A percentile compares a stretch with the other conserved stretches of the same genome.
Conservation (phyloP, 2,329 filamentous ascomycete species). For the Colletotrichum gloeosporioides region DNA sequence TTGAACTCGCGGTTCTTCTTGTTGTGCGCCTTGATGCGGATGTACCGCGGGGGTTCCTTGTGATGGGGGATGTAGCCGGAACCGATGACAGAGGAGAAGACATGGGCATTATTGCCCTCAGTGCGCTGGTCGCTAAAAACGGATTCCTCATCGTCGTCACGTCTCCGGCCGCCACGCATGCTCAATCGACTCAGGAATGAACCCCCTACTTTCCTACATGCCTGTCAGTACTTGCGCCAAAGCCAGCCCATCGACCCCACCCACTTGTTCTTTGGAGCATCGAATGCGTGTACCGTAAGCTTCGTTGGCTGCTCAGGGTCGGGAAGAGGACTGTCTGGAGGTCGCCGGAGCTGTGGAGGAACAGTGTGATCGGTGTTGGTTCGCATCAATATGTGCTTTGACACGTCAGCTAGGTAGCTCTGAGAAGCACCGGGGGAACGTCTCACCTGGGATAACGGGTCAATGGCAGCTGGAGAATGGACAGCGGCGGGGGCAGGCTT, state of each 20-base stretch:
- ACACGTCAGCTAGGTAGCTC: background rate
- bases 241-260: conserved; percentile 28
- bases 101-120: conserved; percentile 82
- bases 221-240: background rate
- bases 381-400: conserved; percentile 67
- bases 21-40: conserved; percentile 81
- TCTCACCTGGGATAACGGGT: conserved; percentile 34
- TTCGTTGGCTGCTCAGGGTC: conserved; percentile 45
- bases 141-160: conserved; percentile 72
- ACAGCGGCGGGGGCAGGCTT: conserved; percentile 18
- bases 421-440: background rate
- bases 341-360: conserved; percentile 58
- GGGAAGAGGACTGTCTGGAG: conserved; percentile 56
- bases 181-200: conserved; percentile 86
- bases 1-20: conserved; percentile 86
- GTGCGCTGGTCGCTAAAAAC: conserved; percentile 72
- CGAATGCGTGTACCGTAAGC: conserved; percentile 41
- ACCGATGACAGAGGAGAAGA: conserved; percentile 79
- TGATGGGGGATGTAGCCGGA: conserved; percentile 81
- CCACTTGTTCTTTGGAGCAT: conserved; percentile 67
- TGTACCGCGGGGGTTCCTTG: conserved; percentile 89
- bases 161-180: conserved; percentile 78
- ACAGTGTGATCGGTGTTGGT: conserved; percentile 69
- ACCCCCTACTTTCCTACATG: conserved; percentile 77
- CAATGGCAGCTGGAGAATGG: conserved; percentile 26